Conservation (phyloP, 371 early-diverging fungal species). For the Zancudomyces culisetae region DNA sequence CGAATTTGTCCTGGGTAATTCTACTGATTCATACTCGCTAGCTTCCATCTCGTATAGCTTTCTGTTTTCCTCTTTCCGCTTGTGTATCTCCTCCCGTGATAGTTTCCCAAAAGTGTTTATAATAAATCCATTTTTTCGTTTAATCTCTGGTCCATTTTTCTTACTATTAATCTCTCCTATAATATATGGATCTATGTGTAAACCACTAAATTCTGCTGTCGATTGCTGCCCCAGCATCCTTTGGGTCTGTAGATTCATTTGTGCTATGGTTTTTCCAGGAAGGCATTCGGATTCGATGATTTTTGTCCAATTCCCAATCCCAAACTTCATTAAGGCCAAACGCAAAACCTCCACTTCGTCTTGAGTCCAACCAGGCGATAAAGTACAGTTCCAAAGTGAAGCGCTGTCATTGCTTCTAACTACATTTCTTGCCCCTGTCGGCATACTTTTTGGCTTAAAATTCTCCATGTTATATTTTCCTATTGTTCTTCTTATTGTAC, state of each 20-base stretch:
- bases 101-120: conserved; percentile 67
- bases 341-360: conserved; percentile 65
- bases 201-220: conserved; percentile 80
- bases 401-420: conserved; percentile 80
- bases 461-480: background rate
- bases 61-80: conserved; percentile 44
- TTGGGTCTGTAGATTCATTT: conserved; percentile 85
- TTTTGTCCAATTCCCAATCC: conserved; percentile 85
- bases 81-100: conserved; percentile 49
- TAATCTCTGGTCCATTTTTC: conserved; percentile 59
- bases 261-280: conserved; percentile 82
- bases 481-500: no score
- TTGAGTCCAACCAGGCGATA: conserved; percentile 79
- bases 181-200: conserved; percentile 72
- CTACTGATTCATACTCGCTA: conserved; percentile 42
- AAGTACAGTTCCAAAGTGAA: conserved; percentile 77
- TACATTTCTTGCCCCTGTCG: conserved; percentile 68
- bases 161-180: conserved; percentile 62
- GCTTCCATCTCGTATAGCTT: conserved; percentile 50
- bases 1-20: conserved; percentile 41
- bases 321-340: conserved; percentile 68
- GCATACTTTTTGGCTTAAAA: conserved; percentile 63
- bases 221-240: conserved; percentile 83
- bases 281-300: conserved; percentile 71
- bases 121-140: conserved; percentile 78